These are phyloP conservation scores for Rhizopogon vinicolor DNA, from an alignment of 768 basidiomycete genomes.

Conservation along the genomic window DNA sequence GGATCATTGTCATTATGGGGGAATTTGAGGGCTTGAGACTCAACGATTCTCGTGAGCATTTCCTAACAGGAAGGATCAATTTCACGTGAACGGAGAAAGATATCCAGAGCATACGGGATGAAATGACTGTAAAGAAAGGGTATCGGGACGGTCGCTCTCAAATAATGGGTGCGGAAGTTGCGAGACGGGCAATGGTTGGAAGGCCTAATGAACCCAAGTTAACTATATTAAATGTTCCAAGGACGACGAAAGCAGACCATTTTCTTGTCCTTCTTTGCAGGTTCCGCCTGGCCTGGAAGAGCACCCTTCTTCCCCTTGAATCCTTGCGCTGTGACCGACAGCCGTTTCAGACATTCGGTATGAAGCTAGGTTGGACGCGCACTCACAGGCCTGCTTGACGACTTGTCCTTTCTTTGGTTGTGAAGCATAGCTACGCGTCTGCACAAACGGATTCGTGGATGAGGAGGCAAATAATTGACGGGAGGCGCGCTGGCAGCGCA, in stretches of 20 bases:
- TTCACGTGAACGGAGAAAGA: not conserved
- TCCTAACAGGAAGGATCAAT: conserved; percentile 21
- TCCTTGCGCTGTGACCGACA: not conserved
- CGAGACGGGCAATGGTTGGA: conserved; percentile 34
- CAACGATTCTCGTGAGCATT: conserved; percentile 27
- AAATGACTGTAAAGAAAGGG: conserved; percentile 37
- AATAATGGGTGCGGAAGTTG: conserved; percentile 39
- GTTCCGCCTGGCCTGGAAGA: not conserved
- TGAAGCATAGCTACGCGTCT: conserved; percentile 2
- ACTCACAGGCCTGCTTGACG: conserved; percentile 1
- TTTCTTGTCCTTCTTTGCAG: conserved; percentile 1
- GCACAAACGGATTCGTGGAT: not conserved
- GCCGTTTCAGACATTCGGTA: not conserved
- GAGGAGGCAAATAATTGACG: not conserved
- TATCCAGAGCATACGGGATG: conserved; percentile 32
- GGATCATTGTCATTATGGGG: conserved; percentile 41
- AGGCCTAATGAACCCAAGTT: conserved; percentile 28
- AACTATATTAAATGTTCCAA: not conserved
- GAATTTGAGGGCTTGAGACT: conserved; percentile 47
- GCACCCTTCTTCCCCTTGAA: not conserved
- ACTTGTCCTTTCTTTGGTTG: conserved; percentile 1
- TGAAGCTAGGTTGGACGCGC: not conserved
- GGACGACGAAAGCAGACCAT: not conserved
- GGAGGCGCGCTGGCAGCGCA: not conserved
- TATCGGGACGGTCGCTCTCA: conserved; percentile 29